Evolutionary conservation across 331 rosid species (phyloP), one percentile per base, ranked within the genome.

Genomic region (Malus hybrid): DNA sequence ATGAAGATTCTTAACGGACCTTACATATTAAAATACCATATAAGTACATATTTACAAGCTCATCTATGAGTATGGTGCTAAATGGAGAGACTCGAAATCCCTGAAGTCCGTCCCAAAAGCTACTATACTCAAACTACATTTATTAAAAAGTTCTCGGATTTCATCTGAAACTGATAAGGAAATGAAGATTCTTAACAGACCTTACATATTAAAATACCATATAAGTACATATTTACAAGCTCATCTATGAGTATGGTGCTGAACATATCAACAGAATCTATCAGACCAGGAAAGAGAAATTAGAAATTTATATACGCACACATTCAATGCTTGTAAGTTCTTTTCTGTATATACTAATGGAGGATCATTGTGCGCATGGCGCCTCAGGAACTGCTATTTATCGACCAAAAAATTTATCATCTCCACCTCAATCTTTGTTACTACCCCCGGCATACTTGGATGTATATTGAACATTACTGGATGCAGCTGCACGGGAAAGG

Each of bases 381-480:
- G 76, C 82, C 78, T 77, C 79, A 48, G 58, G 52, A 79, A 79
- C 82, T 44, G 75, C 77, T 9, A 39, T 39, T 68, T 22, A 63
- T 74, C 73, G 61, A 70, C 63, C 53, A 78, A 73, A 71, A 32
- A 12, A 15, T 18, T 70, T 9, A 66, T 81, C 82, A 88, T 84
- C 87, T 83, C 89, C 89, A 66, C 64, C 76, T 84, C 63, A 78
- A 87, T 77, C 79, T 86, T 68, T 33, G 14, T 80, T 78, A 10
- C 79, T 7, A 61, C 79, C 72, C 85, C 85, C 78, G 67, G 83
- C 76, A 58, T 70, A 76, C 81, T 83, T 82, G 57, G 82, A 64
- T 68, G 68, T 79, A 75, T 85, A 77, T 53, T 79, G 75, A 58
- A 75, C 77, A 79, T 64, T 89, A 28, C 64, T 56, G 30, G 85